Conservation (phyloP, 2,329 filamentous ascomycete genomes). For the Pezicula neosporulosa region DNA sequence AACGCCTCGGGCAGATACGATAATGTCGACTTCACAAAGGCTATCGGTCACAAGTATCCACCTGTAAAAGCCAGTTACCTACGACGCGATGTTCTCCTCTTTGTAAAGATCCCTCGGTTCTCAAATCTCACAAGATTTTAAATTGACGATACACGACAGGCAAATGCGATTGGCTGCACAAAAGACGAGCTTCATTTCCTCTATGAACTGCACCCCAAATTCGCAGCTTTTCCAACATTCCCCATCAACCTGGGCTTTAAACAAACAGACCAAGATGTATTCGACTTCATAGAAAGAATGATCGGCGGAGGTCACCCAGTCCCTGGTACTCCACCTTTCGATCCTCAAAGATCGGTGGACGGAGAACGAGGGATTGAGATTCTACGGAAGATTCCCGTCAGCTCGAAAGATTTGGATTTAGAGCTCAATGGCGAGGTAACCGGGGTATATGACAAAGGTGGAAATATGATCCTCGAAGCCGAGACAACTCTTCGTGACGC, state of each 20-base stretch:
- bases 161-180: slow-evolving; percentile 35
- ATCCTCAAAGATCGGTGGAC: slow-evolving; percentile 37
- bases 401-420: slow-evolving; percentile 32
- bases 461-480: slow-evolving; percentile 39
- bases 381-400: slow-evolving; percentile 31
- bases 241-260: slow-evolving; percentile 43
- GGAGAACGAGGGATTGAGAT: slow-evolving; percentile 39
- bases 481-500: slow-evolving; percentile 36
- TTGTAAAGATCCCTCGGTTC: slow-evolving; percentile 21
- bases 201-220: slow-evolving; percentile 40
- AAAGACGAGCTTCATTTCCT: slow-evolving; percentile 39
- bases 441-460: slow-evolving; percentile 43
- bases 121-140: too few relatives aligned
- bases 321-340: slow-evolving; percentile 36
- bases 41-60: slow-evolving; percentile 32
- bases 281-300: slow-evolving; percentile 36
- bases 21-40: slow-evolving; percentile 39
- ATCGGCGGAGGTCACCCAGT: slow-evolving; percentile 25
- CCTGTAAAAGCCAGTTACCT: slow-evolving; percentile 37
- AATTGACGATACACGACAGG: slow-evolving; percentile 15
- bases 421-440: slow-evolving; percentile 37
- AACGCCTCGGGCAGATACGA: slow-evolving; percentile 36
- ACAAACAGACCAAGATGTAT: slow-evolving; percentile 40
- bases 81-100: slow-evolving; percentile 39
- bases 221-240: slow-evolving; percentile 44